phyloP scores from a whole-genome alignment of 2,329 filamentous ascomycete genomes.

The Colletotrichum orbiculare region DNA sequence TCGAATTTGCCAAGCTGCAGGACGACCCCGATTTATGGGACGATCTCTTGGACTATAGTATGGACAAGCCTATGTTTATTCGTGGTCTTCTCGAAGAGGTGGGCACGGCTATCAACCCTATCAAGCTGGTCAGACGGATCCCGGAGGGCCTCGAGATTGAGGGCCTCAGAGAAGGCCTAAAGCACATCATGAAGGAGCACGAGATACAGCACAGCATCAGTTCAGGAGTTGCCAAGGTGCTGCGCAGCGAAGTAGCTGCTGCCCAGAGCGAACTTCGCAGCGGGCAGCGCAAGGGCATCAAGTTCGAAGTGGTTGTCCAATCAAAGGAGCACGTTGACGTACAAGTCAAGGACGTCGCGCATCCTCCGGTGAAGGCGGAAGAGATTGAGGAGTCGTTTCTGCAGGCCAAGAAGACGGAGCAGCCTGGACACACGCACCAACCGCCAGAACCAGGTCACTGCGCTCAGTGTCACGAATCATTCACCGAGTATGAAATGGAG shows the following conservation, averaged over 20 bases:
- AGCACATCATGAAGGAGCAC: slow-evolving; percentile 93
- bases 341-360: slow-evolving; percentile 51
- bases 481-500: slow-evolving; percentile 72
- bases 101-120: slow-evolving; percentile 92
- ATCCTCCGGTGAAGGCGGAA: slow-evolving; percentile 29
- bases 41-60: slow-evolving; percentile 92
- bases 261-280: slow-evolving; percentile 84
- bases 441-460: slow-evolving; percentile 66
- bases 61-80: slow-evolving; percentile 98
- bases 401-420: slow-evolving; percentile 40
- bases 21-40: slow-evolving; percentile 95
- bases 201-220: slow-evolving; percentile 95
- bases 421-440: slow-evolving; percentile 44
- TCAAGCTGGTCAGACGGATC: slow-evolving; percentile 88
- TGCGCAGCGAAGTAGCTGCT: slow-evolving; percentile 86
- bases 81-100: slow-evolving; percentile 92
- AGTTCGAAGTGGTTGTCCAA: slow-evolving; percentile 78
- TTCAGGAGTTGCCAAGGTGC: slow-evolving; percentile 85
- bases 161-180: slow-evolving; percentile 87
- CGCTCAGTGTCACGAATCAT: slow-evolving; percentile 66
- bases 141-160: slow-evolving; percentile 94
- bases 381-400: slow-evolving; percentile 36
- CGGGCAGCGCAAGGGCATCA: slow-evolving; percentile 86
- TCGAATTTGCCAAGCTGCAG: slow-evolving; percentile 93
- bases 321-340: slow-evolving; percentile 55